Evolutionary conservation across 2,329 filamentous ascomycete genomes (phyloP).

Genomic region (Aspergillus vadensis): DNA sequence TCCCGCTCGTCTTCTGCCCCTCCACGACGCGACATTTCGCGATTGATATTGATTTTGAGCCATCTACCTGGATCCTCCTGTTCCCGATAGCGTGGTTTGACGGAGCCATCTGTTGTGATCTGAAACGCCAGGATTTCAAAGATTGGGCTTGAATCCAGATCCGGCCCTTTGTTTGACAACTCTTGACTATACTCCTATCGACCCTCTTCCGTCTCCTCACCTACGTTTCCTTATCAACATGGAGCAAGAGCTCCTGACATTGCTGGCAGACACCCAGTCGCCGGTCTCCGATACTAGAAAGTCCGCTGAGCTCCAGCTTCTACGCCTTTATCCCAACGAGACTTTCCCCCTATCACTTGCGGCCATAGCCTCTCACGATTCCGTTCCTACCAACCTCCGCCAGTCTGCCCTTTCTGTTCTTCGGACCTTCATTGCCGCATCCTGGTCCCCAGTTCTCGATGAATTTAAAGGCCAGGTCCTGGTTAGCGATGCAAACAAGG

Average conservation of each 20-base stretch:
- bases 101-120: neutral
- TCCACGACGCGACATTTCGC: slow-evolving; percentile 23
- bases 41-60: slow-evolving; percentile 2
- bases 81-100: neutral
- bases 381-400: slow-evolving; percentile 72
- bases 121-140: neutral
- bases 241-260: slow-evolving; percentile 88
- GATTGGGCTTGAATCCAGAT: neutral
- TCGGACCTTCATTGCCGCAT: slow-evolving; percentile 78
- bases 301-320: slow-evolving; percentile 81
- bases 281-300: slow-evolving; percentile 74
- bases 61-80: neutral
- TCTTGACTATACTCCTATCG: neutral
- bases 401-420: slow-evolving; percentile 80
- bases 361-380: slow-evolving; percentile 75
- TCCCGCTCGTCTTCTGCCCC: slow-evolving; percentile 19
- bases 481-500: slow-evolving; percentile 73
- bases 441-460: slow-evolving; percentile 78
- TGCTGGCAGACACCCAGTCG: slow-evolving; percentile 85
- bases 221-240: slow-evolving; percentile 51
- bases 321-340: slow-evolving; percentile 66
- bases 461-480: slow-evolving; percentile 69
- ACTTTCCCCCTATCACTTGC: slow-evolving; percentile 78
- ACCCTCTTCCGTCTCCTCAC: slow-evolving; percentile 2
- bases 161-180: neutral